Conservation (phyloP, 768 basidiomycete species). For the Suillus subalutaceus region DNA sequence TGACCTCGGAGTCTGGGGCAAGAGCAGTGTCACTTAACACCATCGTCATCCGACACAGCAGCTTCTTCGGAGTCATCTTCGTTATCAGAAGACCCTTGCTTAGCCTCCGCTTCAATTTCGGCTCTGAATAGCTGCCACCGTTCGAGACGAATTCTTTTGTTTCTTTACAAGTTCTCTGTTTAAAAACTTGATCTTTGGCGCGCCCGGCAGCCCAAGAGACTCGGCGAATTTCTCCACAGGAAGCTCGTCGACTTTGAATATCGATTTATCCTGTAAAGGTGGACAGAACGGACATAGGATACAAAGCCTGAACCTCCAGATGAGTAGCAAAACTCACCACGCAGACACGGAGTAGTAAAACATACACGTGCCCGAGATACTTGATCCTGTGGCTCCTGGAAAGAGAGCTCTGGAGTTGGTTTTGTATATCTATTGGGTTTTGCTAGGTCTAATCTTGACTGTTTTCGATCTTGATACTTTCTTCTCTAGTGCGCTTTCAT, state of each 20-base stretch:
- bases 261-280: constrained; percentile 91
- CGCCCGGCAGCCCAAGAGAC: constrained; percentile 89
- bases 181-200: constrained; percentile 93
- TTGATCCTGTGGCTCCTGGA: constrained; percentile 96
- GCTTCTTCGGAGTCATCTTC: constrained; percentile 24
- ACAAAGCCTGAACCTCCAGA: constrained; percentile 70
- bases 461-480: constrained; percentile 74
- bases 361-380: constrained; percentile 91
- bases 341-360: constrained; percentile 16
- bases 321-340: not conserved
- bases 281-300: constrained; percentile 90
- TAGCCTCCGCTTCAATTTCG: constrained; percentile 27
- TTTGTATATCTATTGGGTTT: constrained; percentile 82
- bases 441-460: constrained; percentile 90
- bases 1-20: constrained; percentile 2
- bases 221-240: constrained; percentile 86
- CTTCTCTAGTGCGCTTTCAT: constrained; percentile 73
- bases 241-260: constrained; percentile 85
- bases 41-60: constrained; percentile 29
- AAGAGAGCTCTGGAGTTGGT: constrained; percentile 90
- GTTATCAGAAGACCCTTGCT: constrained; percentile 21
- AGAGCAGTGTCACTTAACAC: constrained; percentile 8
- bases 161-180: constrained; percentile 66
- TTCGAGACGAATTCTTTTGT: constrained; percentile 73
- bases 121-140: constrained; percentile 39